Evolutionary conservation across 139 green algal species (phyloP).

Genomic region (Chlamydomonas urium): DNA sequence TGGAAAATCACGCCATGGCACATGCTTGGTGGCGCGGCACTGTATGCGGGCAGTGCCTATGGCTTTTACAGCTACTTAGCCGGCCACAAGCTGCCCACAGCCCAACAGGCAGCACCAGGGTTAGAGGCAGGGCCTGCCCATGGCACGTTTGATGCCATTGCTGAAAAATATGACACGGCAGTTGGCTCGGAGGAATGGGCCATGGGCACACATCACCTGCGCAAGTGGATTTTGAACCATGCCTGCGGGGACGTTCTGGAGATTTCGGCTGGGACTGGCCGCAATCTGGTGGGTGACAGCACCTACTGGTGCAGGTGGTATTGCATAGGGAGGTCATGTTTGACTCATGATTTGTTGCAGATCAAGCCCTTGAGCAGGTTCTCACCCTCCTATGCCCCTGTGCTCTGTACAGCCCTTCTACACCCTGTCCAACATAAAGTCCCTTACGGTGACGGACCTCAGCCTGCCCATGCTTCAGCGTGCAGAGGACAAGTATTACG

Average conservation of each 20-base stretch:
- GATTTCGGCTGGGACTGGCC: constrained; percentile 13
- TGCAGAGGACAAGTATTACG: constrained; percentile 20
- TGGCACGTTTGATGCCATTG: background rate
- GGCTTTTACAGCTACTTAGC: background rate
- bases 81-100: constrained; percentile 4
- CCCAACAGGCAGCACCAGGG: background rate
- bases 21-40: background rate
- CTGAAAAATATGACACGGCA: constrained; percentile 7
- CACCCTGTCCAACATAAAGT: background rate
- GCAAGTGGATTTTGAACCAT: constrained; percentile 11
- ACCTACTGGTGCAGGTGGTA: background rate
- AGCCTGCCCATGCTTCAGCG: constrained; percentile 13
- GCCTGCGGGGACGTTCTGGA: constrained; percentile 12
- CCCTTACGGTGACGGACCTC: constrained; percentile 12
- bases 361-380: too few relatives aligned
- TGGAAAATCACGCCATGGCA: background rate
- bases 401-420: too few relatives aligned
- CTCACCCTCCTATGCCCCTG: too few relatives aligned
- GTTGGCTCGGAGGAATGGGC: constrained; percentile 8
- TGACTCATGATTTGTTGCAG: too few relatives aligned
- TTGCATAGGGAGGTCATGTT: too few relatives aligned
- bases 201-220: constrained; percentile 3
- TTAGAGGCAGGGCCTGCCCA: background rate
- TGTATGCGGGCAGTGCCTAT: constrained; percentile 7
- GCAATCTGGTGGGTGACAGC: constrained; percentile 6